Evolutionary conservation across 164 flowering plant species (phyloP), one percentile per base, ranked within the genome.

Genomic region (Echeveria elegans): DNA sequence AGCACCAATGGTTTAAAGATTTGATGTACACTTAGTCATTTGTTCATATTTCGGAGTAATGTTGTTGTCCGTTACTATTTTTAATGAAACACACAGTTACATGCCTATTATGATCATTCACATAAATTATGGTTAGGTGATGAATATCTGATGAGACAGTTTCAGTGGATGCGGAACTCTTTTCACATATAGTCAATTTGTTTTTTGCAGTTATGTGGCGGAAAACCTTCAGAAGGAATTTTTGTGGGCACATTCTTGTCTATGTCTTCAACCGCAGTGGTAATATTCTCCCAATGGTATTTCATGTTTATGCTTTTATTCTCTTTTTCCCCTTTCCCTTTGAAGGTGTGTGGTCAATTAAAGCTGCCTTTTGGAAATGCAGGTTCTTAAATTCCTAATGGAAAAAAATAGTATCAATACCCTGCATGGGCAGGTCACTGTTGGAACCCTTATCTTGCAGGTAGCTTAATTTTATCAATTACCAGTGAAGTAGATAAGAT

Each of bases 191-290:
- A 69, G 66, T 63, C n/a, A 71, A 38, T 47, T 18, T 75, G 69
- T n/a, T n/a, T n/a, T 29, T 64, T 81, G 80, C 92, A 94, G 99
- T 74, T 89, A 77, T 91, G 97, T 72, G 99, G 99, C 69, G 99
- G 96, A 41, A 85, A 83, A 76, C 74, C 89, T 72, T 88, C 99
- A 0, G 99, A 94, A 70, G 97, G 99, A 60, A 82, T 95, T 41
- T 95, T 95, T 82, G 89, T 95, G 69, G 99, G 99, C 63, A 86
- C 78, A 50, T 84, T 92, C 69, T 80, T 95, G 72, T 95, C 97
- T 30, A 95, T 95, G 97, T 95, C 99, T 63, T 95, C 99, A 50
- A 95, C 99, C 41, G 97, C 99, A 73, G 99, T 95, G 97, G 99
- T 95, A 88, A 24, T 43, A 48, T 64, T 69, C 37, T 64, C 38